A percentile compares a stretch with the other conserved stretches of the same genome.
phyloP scores from a whole-genome alignment of 331 rosid genomes.

The Phaseolus coccineus region DNA sequence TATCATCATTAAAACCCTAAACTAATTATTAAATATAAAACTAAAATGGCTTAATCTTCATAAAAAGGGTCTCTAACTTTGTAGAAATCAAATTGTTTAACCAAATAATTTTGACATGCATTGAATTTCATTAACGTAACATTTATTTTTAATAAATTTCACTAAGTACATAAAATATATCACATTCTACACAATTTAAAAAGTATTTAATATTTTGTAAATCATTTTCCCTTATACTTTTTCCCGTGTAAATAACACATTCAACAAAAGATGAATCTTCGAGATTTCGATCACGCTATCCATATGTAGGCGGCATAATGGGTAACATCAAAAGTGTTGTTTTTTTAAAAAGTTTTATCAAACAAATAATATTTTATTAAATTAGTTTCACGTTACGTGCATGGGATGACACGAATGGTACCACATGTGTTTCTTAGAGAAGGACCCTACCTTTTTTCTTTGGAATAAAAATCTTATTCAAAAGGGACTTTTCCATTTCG shows the following conservation, averaged over 20 bases:
- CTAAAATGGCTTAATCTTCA: no score
- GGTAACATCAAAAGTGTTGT: constrained; percentile 1
- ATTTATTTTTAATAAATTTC: no score
- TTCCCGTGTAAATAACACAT: not conserved
- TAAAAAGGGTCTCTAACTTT: no score
- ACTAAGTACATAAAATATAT: no score
- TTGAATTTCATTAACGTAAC: no score
- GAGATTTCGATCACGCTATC: not conserved
- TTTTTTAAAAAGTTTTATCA: not conserved
- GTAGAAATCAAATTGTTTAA: not conserved
- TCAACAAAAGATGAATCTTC: not conserved
- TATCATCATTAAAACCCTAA: no score
- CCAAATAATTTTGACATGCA: not conserved
- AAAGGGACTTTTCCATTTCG: not conserved
- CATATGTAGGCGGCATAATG: not conserved
- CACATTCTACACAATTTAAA: no score
- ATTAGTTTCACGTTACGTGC: constrained; percentile 4
- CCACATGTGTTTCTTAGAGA: not conserved
- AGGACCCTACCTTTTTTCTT: not conserved
- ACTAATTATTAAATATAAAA: no score
- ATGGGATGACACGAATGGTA: constrained; percentile 14
- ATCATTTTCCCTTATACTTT: not conserved
- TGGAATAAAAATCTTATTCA: constrained; percentile 1
- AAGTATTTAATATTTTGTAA: no score
- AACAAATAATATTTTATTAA: not conserved